Evolutionary conservation across 2,329 filamentous ascomycete species (phyloP).

Genomic region (Botrytis fragariae): DNA sequence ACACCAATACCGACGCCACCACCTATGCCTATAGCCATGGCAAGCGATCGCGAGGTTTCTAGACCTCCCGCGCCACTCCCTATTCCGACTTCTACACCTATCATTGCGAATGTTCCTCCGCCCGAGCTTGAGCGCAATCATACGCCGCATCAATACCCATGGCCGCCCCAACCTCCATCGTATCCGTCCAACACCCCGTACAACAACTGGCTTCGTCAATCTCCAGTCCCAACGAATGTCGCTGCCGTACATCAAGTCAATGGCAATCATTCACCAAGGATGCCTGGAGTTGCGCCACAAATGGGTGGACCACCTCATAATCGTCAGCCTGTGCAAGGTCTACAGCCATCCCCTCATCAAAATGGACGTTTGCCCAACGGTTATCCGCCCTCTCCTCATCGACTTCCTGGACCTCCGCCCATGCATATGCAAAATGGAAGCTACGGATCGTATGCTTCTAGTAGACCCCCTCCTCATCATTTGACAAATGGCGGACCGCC

Average conservation of each 20-base stretch:
- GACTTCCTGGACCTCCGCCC: conserved; percentile 26
- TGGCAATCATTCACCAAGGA: conserved; percentile 39
- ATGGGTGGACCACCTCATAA: conserved; percentile 28
- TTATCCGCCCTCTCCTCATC: conserved; percentile 40
- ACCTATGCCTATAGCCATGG: not conserved
- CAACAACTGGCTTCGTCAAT: conserved; percentile 51
- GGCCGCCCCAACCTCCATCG: conserved; percentile 42
- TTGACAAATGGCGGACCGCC: conserved; percentile 40
- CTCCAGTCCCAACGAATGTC: conserved; percentile 46
- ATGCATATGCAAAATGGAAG: conserved; percentile 34
- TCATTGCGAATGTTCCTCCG: conserved; percentile 26
- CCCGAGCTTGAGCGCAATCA: conserved; percentile 34
- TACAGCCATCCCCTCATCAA: conserved; percentile 45
- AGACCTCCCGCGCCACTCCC: conserved; percentile 27
- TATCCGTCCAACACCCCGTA: conserved; percentile 42
- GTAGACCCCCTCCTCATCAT: conserved; percentile 39
- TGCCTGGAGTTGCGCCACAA: conserved; percentile 34
- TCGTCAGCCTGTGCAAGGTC: conserved; percentile 27
- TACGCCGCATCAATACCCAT: conserved; percentile 28
- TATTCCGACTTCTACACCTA: conserved; percentile 30
- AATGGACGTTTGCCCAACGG: conserved; percentile 46
- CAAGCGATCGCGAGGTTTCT: conserved; percentile 8
- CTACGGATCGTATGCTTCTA: conserved; percentile 33
- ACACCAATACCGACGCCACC: conserved; percentile 26
- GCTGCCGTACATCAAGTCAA: conserved; percentile 51